Conservation (phyloP, 768 basidiomycete species). For the Phlebiopsis flavidoalba region DNA sequence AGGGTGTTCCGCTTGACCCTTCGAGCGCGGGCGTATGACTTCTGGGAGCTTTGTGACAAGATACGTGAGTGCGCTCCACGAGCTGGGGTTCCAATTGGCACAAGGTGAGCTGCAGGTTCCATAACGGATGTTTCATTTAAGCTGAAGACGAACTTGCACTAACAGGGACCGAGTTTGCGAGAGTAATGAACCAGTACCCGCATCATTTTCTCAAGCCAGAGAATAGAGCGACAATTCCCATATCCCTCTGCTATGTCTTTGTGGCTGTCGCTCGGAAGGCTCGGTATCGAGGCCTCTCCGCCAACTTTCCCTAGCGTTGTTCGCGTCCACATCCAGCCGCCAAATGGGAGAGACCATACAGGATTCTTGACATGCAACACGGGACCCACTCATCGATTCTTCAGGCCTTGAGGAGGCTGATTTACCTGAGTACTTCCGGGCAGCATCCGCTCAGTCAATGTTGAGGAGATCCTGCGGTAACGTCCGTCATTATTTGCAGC, state of each 20-base stretch:
- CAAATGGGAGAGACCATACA: slow-evolving; percentile 29
- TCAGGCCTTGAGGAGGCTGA: no score
- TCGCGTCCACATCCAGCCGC: slow-evolving; percentile 42
- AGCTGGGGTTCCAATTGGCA: slow-evolving; percentile 41
- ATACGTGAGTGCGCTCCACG: slow-evolving; percentile 49
- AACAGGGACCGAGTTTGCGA: slow-evolving; percentile 35
- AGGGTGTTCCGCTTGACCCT: slow-evolving; percentile 25
- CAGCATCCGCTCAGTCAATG: slow-evolving; percentile 5
- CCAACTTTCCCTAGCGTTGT: slow-evolving; percentile 54
- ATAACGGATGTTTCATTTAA: neutral
- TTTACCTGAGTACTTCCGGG: slow-evolving; percentile 2
- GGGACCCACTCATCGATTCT: neutral
- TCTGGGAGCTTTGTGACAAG: slow-evolving; percentile 31
- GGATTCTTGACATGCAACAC: slow-evolving; percentile 41
- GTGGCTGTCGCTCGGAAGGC: slow-evolving; percentile 44
- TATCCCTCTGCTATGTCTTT: slow-evolving; percentile 57
- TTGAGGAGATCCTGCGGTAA: slow-evolving; percentile 14
- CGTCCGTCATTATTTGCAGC: slow-evolving; percentile 9
- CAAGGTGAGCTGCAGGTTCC: slow-evolving; percentile 30
- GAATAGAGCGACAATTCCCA: slow-evolving; percentile 47
- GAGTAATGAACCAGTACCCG: slow-evolving; percentile 52
- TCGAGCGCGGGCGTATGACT: slow-evolving; percentile 27
- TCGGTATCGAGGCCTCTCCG: slow-evolving; percentile 48
- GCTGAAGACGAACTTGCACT: neutral
- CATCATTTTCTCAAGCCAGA: slow-evolving; percentile 46